These are phyloP conservation scores for Citrus mangshanensis DNA, from an alignment of 345 rosid genomes.

Conservation along the genomic window DNA sequence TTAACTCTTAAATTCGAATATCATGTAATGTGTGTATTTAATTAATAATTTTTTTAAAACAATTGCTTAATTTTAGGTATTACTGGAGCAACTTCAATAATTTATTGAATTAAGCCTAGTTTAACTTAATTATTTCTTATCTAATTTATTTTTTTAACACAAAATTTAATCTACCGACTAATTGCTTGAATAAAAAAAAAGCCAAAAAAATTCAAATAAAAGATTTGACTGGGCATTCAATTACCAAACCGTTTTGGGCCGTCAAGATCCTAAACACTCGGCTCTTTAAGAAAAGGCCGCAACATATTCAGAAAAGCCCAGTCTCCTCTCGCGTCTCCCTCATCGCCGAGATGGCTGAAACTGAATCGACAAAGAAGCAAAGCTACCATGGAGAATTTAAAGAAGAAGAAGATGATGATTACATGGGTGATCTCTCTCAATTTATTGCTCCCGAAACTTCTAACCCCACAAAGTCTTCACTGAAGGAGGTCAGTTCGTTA, in stretches of 20 bases:
- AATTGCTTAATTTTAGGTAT: too few relatives aligned
- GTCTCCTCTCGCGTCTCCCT: neutral
- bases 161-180: too few relatives aligned
- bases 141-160: too few relatives aligned
- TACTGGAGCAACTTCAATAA: too few relatives aligned
- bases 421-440: slow-evolving; percentile 87
- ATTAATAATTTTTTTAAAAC: too few relatives aligned
- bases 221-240: neutral
- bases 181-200: too few relatives aligned
- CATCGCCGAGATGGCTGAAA: slow-evolving; percentile 2
- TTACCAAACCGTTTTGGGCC: neutral
- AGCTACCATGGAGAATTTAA: slow-evolving; percentile 26
- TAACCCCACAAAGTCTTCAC: slow-evolving; percentile 30
- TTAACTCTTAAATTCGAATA: too few relatives aligned
- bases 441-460: slow-evolving; percentile 58
- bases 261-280: too few relatives aligned
- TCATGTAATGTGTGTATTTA: too few relatives aligned
- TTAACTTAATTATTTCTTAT: too few relatives aligned
- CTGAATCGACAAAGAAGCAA: slow-evolving; percentile 7
- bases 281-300: neutral
- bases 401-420: slow-evolving; percentile 62
- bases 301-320: neutral
- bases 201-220: neutral
- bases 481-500: slow-evolving; percentile 39
- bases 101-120: too few relatives aligned